phyloP scores from a whole-genome alignment of 1,284 basidiomycete genomes.

The Filobasidium uniguttulatum region DNA sequence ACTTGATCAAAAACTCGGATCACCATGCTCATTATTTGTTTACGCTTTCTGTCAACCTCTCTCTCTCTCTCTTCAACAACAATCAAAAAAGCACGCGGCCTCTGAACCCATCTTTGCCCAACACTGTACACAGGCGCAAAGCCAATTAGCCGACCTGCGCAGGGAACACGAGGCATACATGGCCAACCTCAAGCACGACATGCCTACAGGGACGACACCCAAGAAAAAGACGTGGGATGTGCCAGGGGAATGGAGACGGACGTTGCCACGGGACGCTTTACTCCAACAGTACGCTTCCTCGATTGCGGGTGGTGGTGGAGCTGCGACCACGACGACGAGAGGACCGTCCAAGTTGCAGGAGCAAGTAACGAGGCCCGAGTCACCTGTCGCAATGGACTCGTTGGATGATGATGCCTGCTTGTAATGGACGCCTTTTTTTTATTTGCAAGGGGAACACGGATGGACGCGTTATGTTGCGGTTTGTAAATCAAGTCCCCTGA shows the following conservation, averaged over 20 bases:
- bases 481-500: too few species aligned
- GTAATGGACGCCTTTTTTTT: too few species aligned
- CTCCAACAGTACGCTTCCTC: neutral
- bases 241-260: slow-evolving; percentile 28
- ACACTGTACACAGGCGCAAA: slow-evolving; percentile 4
- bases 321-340: too few species aligned
- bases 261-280: slow-evolving; percentile 23
- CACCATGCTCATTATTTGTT: neutral
- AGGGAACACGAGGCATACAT: slow-evolving; percentile 7
- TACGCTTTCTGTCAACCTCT: neutral
- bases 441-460: too few species aligned
- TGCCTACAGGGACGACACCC: slow-evolving; percentile 39
- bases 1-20: neutral
- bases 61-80: neutral
- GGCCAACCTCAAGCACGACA: slow-evolving; percentile 30
- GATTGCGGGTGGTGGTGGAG: too few species aligned
- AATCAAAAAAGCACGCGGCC: slow-evolving; percentile 8
- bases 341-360: too few species aligned
- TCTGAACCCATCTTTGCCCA: slow-evolving; percentile 13
- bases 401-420: too few species aligned
- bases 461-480: too few species aligned
- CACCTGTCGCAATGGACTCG: too few species aligned
- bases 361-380: too few species aligned
- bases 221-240: slow-evolving; percentile 34
- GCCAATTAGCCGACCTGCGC: slow-evolving; percentile 9